Evolutionary conservation across 2,329 filamentous ascomycete species (phyloP).

Genomic region (Ilyonectria mors-panacis): DNA sequence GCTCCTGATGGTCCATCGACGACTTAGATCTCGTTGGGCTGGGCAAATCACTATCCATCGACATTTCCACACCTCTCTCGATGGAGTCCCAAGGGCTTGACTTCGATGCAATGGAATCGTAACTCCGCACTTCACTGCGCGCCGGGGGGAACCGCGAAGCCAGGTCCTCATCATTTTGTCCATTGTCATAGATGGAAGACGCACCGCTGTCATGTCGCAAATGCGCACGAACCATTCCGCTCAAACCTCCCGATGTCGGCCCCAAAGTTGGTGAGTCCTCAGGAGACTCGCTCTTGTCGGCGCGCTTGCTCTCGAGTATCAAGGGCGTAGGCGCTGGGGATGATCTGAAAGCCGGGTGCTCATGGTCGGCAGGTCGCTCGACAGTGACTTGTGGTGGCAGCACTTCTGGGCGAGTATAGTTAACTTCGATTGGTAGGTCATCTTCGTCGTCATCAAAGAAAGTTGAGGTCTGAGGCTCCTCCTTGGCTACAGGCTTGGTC

Average conservation of each 20-base stretch:
- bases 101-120: constrained; percentile 47
- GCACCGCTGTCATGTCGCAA: constrained; percentile 84
- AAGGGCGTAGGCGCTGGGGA: constrained; percentile 62
- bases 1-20: constrained; percentile 35
- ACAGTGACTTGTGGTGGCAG: constrained; percentile 52
- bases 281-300: constrained; percentile 34
- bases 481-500: constrained; percentile 51
- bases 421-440: constrained; percentile 46
- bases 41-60: constrained; percentile 43
- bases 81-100: constrained; percentile 63
- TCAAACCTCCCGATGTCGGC: constrained; percentile 75
- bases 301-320: constrained; percentile 47
- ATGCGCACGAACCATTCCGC: constrained; percentile 87
- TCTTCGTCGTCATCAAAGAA: constrained; percentile 64
- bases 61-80: constrained; percentile 49
- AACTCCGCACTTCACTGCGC: constrained; percentile 44
- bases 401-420: constrained; percentile 20
- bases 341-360: constrained; percentile 69
- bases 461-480: constrained; percentile 54
- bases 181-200: constrained; percentile 81
- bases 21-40: constrained; percentile 41
- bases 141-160: constrained; percentile 55
- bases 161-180: constrained; percentile 55
- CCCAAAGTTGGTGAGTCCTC: constrained; percentile 86
- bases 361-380: constrained; percentile 65